Conservation (phyloP, 108 stramenopile genomes). For the Discostella pseudostelligera region DNA sequence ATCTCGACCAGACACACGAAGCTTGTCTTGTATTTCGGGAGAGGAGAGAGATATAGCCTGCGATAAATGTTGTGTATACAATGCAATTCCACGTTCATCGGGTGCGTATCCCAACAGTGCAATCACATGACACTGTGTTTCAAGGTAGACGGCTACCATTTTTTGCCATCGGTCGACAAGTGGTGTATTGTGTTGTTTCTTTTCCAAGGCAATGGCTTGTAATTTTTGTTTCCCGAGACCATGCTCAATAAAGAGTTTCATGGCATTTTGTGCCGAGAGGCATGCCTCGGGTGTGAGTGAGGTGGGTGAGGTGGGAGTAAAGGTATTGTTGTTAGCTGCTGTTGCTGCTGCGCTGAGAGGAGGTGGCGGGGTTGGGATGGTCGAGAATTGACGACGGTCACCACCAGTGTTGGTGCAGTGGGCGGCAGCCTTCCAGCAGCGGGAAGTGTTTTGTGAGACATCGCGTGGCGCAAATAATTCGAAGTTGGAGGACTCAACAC, state of each 20-base stretch:
- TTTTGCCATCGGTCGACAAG: slow-evolving; percentile 80
- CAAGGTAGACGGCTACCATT: slow-evolving; percentile 81
- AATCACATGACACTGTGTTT: slow-evolving; percentile 73
- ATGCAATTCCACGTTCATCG: slow-evolving; percentile 71
- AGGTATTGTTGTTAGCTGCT: background rate
- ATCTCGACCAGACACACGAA: slow-evolving; percentile 55
- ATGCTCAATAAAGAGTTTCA: slow-evolving; percentile 54
- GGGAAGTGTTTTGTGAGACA: background rate
- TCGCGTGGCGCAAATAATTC: background rate
- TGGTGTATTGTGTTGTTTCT: slow-evolving; percentile 30
- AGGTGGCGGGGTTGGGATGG: slow-evolving; percentile 1
- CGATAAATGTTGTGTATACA: slow-evolving; percentile 71
- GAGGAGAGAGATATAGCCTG: slow-evolving; percentile 40
- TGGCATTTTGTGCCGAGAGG: slow-evolving; percentile 55
- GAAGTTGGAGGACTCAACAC: background rate
- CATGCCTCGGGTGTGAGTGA: slow-evolving; percentile 59
- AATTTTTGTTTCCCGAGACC: slow-evolving; percentile 63
- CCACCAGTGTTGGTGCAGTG: no score
- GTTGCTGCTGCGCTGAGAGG: background rate
- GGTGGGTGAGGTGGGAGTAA: slow-evolving; percentile 28
- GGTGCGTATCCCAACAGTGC: slow-evolving; percentile 70
- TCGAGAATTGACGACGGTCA: background rate
- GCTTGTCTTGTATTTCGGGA: slow-evolving; percentile 56
- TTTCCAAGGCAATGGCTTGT: slow-evolving; percentile 42
- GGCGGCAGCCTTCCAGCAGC: no score